phyloP scores from a whole-genome alignment of 495 filamentous ascomycete species.

The Oidiodendron maius region DNA sequence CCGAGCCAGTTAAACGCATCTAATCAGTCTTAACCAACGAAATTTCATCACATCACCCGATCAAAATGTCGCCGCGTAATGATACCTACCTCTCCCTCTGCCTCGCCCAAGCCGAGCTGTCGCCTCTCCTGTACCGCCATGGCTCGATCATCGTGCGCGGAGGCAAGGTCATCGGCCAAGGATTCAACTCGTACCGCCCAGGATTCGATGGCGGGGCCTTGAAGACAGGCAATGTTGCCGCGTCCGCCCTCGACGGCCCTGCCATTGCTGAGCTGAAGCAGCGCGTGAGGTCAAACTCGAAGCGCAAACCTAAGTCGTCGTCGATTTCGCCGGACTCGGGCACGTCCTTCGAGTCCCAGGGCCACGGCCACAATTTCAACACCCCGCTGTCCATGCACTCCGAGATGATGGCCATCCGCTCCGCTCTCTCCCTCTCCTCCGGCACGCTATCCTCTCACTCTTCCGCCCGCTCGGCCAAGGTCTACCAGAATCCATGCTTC shows the following conservation, averaged over 20 bases:
- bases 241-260: slow-evolving; percentile 23
- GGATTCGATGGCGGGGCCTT: slow-evolving; percentile 42
- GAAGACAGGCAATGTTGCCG: slow-evolving; percentile 36
- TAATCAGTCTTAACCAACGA: too few relatives aligned
- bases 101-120: slow-evolving; percentile 44
- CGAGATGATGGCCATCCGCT: slow-evolving; percentile 51
- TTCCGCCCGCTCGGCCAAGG: slow-evolving; percentile 22
- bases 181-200: slow-evolving; percentile 40
- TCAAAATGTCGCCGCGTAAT: slow-evolving; percentile 23
- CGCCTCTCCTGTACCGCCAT: slow-evolving; percentile 43
- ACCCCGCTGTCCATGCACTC: slow-evolving; percentile 44
- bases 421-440: slow-evolving; percentile 38
- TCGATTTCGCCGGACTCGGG: slow-evolving; percentile 17
- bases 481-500: slow-evolving; percentile 41
- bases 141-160: slow-evolving; percentile 45
- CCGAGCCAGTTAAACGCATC: background rate
- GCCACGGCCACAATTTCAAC: slow-evolving; percentile 24
- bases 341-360: slow-evolving; percentile 13
- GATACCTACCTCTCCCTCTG: slow-evolving; percentile 39
- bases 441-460: slow-evolving; percentile 31
- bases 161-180: slow-evolving; percentile 44
- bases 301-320: slow-evolving; percentile 31
- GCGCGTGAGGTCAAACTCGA: slow-evolving; percentile 19
- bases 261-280: slow-evolving; percentile 26
- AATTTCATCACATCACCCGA: too few relatives aligned